Conservation (phyloP, 371 early-diverging fungal species). For the Entomophthora muscae region DNA sequence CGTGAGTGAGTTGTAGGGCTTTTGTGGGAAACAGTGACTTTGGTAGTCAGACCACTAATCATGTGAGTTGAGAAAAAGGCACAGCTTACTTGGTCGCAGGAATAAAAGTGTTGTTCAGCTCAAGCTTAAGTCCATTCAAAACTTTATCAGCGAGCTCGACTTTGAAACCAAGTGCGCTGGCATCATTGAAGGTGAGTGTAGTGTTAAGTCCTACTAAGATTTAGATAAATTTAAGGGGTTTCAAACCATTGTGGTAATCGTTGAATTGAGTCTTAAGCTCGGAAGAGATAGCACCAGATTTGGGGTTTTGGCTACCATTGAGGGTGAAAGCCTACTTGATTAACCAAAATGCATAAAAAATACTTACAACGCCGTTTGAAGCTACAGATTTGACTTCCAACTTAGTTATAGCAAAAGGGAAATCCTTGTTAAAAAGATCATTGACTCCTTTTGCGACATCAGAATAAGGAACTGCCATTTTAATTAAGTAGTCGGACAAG, state of each 20-base stretch:
- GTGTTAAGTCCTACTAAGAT: constrained; percentile 33
- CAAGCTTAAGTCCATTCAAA: constrained; percentile 69
- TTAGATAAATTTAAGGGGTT: neutral
- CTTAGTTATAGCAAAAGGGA: constrained; percentile 81
- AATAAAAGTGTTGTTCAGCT: constrained; percentile 28
- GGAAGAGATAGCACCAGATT: constrained; percentile 80
- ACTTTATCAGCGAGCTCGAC: constrained; percentile 86
- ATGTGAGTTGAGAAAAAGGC: neutral
- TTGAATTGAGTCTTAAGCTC: constrained; percentile 93
- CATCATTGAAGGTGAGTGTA: constrained; percentile 90
- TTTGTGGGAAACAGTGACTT: constrained; percentile 64
- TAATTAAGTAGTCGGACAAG: no score
- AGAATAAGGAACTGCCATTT: constrained; percentile 43
- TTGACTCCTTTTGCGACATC: constrained; percentile 90
- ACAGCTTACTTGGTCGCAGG: constrained; percentile 17
- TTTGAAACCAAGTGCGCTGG: constrained; percentile 77
- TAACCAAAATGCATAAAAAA: neutral
- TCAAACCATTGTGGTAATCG: constrained; percentile 67
- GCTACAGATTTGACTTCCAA: constrained; percentile 93
- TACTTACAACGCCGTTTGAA: constrained; percentile 80
- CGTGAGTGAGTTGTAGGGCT: constrained; percentile 59
- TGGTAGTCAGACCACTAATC: constrained; percentile 43
- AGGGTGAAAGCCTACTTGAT: constrained; percentile 75
- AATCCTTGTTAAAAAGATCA: constrained; percentile 93
- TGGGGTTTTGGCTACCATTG: constrained; percentile 80